Conservation (phyloP, 371 early-diverging fungal species). For the Mucor indicus region DNA sequence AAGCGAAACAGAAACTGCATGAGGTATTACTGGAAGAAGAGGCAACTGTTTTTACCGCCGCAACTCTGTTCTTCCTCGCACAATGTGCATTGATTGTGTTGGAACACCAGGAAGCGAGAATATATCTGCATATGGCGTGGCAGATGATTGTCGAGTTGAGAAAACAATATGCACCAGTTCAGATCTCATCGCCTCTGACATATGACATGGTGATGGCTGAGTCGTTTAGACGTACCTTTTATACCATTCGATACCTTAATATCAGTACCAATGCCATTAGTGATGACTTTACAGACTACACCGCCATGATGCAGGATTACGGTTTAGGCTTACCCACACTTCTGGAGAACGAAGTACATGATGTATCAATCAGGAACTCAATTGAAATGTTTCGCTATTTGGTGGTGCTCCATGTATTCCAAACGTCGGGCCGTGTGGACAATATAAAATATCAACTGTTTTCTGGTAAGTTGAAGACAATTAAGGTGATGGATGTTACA, state of each 20-base stretch:
- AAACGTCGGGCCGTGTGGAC: conserved; percentile 18
- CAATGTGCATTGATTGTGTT: conserved; percentile 23
- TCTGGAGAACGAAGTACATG: conserved; percentile 17
- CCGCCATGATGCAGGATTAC: conserved; percentile 23
- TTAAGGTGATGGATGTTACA: conserved; percentile 21
- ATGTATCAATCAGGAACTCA: conserved; percentile 5
- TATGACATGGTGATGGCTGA: conserved; percentile 25
- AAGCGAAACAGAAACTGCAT: conserved; percentile 24
- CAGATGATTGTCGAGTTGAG: conserved; percentile 30
- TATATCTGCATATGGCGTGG: conserved; percentile 35
- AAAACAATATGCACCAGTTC: conserved; percentile 16
- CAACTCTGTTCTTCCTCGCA: conserved; percentile 20
- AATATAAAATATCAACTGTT: conserved; percentile 25
- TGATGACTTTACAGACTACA: conserved; percentile 23
- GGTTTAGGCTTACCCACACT: conserved; percentile 34
- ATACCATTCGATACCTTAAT: conserved; percentile 29
- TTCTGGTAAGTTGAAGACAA: conserved; percentile 17
- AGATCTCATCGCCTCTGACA: neutral
- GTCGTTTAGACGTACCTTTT: conserved; percentile 40
- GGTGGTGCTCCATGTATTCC: conserved; percentile 27
- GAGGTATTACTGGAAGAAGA: conserved; percentile 36
- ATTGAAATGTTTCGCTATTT: conserved; percentile 20
- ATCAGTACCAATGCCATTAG: conserved; percentile 24
- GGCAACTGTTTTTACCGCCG: conserved; percentile 22
- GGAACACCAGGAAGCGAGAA: conserved; percentile 30